Conservation (phyloP, 441 rosid genomes). For the Macaranga tanarius region DNA sequence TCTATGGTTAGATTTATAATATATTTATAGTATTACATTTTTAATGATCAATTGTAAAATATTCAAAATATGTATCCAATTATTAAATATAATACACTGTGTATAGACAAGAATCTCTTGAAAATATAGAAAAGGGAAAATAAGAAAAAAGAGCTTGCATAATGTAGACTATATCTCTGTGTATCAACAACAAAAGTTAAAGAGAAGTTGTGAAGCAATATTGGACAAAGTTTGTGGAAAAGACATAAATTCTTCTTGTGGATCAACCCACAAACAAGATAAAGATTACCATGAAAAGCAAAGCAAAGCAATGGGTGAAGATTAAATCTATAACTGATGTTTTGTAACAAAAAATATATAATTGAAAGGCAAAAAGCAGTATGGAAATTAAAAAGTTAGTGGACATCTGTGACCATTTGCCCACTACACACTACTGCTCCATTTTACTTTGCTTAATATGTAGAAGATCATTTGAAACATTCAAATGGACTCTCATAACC, state of each 20-base stretch:
- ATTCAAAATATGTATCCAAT: too few species aligned
- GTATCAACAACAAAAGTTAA: conserved; percentile 21
- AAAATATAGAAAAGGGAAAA: neutral
- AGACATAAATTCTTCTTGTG: neutral
- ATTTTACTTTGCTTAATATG: neutral
- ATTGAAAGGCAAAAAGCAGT: neutral
- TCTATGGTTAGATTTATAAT: too few species aligned
- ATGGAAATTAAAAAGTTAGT: conserved; percentile 10
- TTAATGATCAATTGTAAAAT: too few species aligned
- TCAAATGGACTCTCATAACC: neutral
- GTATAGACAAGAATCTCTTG: too few species aligned
- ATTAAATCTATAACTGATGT: neutral
- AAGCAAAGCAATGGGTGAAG: neutral
- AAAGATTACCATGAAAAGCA: neutral
- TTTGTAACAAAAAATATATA: neutral
- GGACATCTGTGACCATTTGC: conserved; percentile 10
- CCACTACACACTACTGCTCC: neutral
- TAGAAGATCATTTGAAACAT: neutral
- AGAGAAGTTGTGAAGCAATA: conserved; percentile 16
- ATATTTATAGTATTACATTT: too few species aligned
- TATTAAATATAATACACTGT: too few species aligned
- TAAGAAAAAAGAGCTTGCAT: conserved; percentile 23
- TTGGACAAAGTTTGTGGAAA: conserved; percentile 18
- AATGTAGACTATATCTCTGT: conserved; percentile 12
- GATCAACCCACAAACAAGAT: conserved; percentile 9